Base-by-base conservation (phyloP, 257 asterid genomes). In the Solanum pennellii region DNA sequence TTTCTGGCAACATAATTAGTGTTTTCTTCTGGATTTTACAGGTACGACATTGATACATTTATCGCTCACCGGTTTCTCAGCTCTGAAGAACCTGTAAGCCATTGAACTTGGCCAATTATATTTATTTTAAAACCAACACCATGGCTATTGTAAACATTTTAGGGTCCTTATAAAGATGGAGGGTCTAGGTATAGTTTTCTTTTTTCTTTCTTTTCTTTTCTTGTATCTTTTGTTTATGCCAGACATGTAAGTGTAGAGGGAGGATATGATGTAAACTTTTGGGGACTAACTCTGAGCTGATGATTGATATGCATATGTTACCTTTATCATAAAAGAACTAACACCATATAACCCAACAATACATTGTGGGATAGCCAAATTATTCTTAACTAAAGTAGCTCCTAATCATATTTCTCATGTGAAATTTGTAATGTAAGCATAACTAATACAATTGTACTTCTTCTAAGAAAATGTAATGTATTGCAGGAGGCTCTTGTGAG, bases 31-130 rank as follows among this genome's bases (percentile, higher is more conserved):
- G 60, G 86, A 80, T 75, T 79, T 90, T 86, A 27, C 95, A 95
- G 99, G 99, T 97, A 95, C 15, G 99, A 97, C 87, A 94, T 97
- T 16, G 95, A 94, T 42, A 79, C 89, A 86, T 96, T 97, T 92
- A 87, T 94, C 87, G 85, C 92, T 83, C 98, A 97, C 89, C 90
- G 98, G 89, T 91, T 87, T 89, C 93, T 90, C 65, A 66, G 76
- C 86, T 88, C 98, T 20, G 95, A 92, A 31, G 96, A 96, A 87
- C 88, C 91, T 88, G 99, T 97, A 93, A 96, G 99, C 93, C 87
- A 56, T 80, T 86, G 82, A 44, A 72, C 71, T 42, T 76, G n/a
- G 60, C 9, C 59, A 42, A 75, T 75, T 85, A 2, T 75, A 49
- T 21, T 72, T 37, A 33, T 42, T 85, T 44, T 52, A 21, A 21